Base-by-base conservation (phyloP, 805 yeast species). In the Sugiyamaella mastotermitis region DNA sequence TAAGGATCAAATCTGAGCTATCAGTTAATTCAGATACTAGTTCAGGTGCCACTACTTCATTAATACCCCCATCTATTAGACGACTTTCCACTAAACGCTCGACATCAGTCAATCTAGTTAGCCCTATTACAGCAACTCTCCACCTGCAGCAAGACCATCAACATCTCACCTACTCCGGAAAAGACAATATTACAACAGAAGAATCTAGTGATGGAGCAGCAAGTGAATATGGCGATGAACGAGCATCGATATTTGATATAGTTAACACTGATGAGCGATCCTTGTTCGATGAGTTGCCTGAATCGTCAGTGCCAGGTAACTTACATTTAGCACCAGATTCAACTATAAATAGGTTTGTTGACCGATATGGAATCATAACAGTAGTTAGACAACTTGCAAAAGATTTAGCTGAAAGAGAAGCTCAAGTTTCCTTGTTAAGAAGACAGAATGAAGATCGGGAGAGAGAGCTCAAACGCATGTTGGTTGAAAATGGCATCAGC, bases 371-470 rank as follows among this genome's bases (percentile, higher is more conserved):
- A 3, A 56, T 58, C 1, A 47, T 56, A 5, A 48, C 48, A 1
- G 59, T 72, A 17, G 62, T 74, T 3, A 58, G 69, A 26, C 78
- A 72, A 46, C 52, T 74, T 14, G 68, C 76, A 0, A 44, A 60
- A 2, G 78, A 74, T 38, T 49, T 74, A 43, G 70, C 74, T 1
- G 55, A 59, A 24, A 60, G 73, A 24, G 77, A 73, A 37, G 60
- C 69, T 1, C 74, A 72, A 45, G 56, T 72, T 30, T 55, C 64
- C 2, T 46, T 68, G 14, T 46, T 64, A 26, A 57, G 70, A 8
- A 39, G 48, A 30, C 49, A 49, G 36, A 40, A 40, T 15, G 60
- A 53, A 13, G 58, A 58, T 26, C 47, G 61, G 3, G 59, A 57
- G 41, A 40, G 57, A 7, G 60, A 53, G 31, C 47, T 60, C 23